Evolutionary conservation across 2,329 filamentous ascomycete genomes (phyloP), one percentile per base, ranked within the genome.

Genomic region (Elsinoe ampelina): DNA sequence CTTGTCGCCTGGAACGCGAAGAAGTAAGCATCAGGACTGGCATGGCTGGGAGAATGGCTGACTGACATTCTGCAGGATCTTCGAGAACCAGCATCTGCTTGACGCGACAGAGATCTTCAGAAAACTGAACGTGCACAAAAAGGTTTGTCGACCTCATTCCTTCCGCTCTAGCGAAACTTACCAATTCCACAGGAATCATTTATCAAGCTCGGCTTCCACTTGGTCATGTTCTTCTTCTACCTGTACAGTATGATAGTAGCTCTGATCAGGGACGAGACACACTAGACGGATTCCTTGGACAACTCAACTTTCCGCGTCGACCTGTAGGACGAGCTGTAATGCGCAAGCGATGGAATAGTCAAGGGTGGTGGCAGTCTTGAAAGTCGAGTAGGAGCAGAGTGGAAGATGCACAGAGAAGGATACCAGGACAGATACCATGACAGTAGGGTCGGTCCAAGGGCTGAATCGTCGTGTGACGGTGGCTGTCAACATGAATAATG

Each of bases 221-320:
- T 98, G 60, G 74, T 98, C 76, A 96, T 98, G 90, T 98, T 98
- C 83, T 98, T 98, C 84, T 98, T 97, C 83, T 98, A 98, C 77
- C 86, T 98, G 58, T 71, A 71, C 67, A 70, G 67, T 62, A 73
- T 73, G 71, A 73, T 73, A 66, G 92, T 96, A 62, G 92, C 93
- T 63, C 81, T 98, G 61, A 98, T 98, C 78, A 85, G 87, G 69
- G 93, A 97, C 73, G 93, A 98, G 77, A 83, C 87, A 59, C 82
- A 90, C 74, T 62, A 61, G 36, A 34, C 3, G 12, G 20, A 45
- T 26, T 8, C 20, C 3, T 26, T 12, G n/a, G n/a, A 22, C 41
- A 30, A 30, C 13, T n/a, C 5, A 13, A n/a, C 3, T 22, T 13
- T 10, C 3, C 41, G 13, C 22, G 39, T 3, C 17, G 34, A 20